phyloP scores from a whole-genome alignment of 1,139 yeast species.

The Protomyces lactucae-debilis region DNA sequence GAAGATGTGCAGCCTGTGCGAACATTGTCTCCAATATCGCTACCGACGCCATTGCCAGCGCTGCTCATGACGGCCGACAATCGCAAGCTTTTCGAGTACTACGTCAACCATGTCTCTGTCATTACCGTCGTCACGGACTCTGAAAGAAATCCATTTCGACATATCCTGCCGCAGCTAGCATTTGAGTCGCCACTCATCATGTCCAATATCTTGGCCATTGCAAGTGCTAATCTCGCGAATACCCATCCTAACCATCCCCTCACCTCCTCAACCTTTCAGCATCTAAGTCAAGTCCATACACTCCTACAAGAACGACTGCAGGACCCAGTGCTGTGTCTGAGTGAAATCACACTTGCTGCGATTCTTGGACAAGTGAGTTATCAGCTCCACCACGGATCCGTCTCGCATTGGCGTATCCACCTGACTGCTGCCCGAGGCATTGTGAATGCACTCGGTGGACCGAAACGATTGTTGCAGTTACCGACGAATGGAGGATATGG shows the following conservation, averaged over 20 bases:
- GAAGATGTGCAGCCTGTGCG: background rate
- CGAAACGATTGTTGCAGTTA: background rate
- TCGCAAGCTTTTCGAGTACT: constrained; percentile 15
- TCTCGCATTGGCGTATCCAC: constrained; percentile 18
- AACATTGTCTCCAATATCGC: background rate
- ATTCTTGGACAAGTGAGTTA: constrained; percentile 18
- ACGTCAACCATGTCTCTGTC: constrained; percentile 18
- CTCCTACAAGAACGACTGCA: constrained; percentile 7
- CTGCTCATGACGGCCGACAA: constrained; percentile 8
- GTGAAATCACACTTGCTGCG: constrained; percentile 20
- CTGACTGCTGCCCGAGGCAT: constrained; percentile 19
- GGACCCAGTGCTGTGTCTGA: constrained; percentile 5
- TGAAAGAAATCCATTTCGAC: constrained; percentile 6
- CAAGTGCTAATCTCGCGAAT: constrained; percentile 14
- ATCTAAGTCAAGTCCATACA: constrained; percentile 14
- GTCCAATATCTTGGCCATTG: constrained; percentile 21
- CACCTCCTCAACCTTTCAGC: background rate
- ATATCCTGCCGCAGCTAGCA: constrained; percentile 11
- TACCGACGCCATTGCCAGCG: constrained; percentile 11
- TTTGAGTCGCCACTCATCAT: constrained; percentile 19
- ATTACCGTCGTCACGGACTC: constrained; percentile 19
- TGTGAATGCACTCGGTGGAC: constrained; percentile 23
- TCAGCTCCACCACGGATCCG: constrained; percentile 16
- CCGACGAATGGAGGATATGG: background rate
- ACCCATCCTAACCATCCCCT: constrained; percentile 5